A percentile compares a stretch with the other conserved stretches of the same genome.
phyloP scores from a whole-genome alignment of 176 grass and related monocot species.

The Oryza glumipatula region DNA sequence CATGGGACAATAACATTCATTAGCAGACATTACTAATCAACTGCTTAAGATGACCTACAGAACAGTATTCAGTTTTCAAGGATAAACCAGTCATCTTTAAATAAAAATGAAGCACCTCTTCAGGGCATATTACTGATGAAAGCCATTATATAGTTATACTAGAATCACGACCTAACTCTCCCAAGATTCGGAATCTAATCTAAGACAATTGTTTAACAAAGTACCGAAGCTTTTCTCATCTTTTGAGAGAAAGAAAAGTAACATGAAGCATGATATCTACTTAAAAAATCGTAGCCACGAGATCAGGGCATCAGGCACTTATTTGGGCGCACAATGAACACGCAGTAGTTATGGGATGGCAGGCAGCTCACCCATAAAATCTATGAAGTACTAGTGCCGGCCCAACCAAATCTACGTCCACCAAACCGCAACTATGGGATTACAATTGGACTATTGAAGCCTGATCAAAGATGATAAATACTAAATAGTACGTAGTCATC shows the following conservation, averaged over 20 bases:
- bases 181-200: not conserved
- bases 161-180: constrained; percentile 20
- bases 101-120: not conserved
- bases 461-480: not conserved
- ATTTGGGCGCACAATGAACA: not conserved
- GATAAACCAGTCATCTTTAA: not conserved
- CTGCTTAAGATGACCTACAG: not conserved
- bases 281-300: not conserved
- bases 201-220: not conserved
- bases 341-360: not conserved
- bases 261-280: not conserved
- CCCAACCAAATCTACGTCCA: not conserved
- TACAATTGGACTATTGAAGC: not conserved
- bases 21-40: not conserved
- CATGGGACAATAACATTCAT: not conserved
- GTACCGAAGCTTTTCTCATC: not conserved
- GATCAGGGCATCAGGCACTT: not conserved
- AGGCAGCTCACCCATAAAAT: constrained; percentile 8
- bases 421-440: not conserved
- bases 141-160: not conserved
- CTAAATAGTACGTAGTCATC: not conserved
- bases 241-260: not conserved
- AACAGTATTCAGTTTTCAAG: not conserved
- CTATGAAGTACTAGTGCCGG: not conserved
- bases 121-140: not conserved